Conservation (phyloP, 768 basidiomycete genomes). For the Daedalea quercina region DNA sequence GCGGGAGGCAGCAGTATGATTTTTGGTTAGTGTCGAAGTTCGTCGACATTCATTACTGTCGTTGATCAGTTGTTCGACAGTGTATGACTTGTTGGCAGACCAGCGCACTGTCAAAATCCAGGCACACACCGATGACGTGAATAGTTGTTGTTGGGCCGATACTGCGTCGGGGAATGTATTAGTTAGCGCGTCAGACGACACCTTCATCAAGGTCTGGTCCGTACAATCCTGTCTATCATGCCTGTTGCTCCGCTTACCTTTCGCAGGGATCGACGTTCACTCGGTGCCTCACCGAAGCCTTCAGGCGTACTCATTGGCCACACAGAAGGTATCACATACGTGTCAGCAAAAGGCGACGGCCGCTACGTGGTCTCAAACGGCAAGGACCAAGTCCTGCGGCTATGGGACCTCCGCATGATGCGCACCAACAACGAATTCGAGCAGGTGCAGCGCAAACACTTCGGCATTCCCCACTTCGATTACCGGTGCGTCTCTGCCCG, state of each 20-base stretch:
- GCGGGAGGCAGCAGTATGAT: slow-evolving; percentile 85
- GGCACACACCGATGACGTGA: slow-evolving; percentile 91
- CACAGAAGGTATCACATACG: slow-evolving; percentile 92
- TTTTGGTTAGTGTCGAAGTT: slow-evolving; percentile 41
- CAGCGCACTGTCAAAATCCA: slow-evolving; percentile 74
- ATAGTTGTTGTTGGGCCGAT: slow-evolving; percentile 96
- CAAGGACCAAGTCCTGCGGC: slow-evolving; percentile 86
- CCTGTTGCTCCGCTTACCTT: not conserved
- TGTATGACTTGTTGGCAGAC: slow-evolving; percentile 85
- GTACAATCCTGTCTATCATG: slow-evolving; percentile 7
- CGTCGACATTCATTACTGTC: not conserved
- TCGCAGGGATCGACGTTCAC: slow-evolving; percentile 44
- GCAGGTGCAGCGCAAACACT: slow-evolving; percentile 37
- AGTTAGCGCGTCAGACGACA: slow-evolving; percentile 93
- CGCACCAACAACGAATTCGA: slow-evolving; percentile 65
- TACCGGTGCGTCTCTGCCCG: slow-evolving; percentile 50
- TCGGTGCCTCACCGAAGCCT: slow-evolving; percentile 54
- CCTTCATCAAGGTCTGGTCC: slow-evolving; percentile 92
- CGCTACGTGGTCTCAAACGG: slow-evolving; percentile 94
- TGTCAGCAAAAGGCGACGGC: slow-evolving; percentile 93
- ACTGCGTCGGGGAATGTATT: slow-evolving; percentile 88
- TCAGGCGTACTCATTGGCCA: slow-evolving; percentile 94
- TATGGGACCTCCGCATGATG: slow-evolving; percentile 97
- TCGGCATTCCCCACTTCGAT: slow-evolving; percentile 62
- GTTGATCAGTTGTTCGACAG: slow-evolving; percentile 37